Evolutionary conservation across 306 rosid species (phyloP), one percentile per base, ranked within the genome.

Genomic region (Quercus suber): DNA sequence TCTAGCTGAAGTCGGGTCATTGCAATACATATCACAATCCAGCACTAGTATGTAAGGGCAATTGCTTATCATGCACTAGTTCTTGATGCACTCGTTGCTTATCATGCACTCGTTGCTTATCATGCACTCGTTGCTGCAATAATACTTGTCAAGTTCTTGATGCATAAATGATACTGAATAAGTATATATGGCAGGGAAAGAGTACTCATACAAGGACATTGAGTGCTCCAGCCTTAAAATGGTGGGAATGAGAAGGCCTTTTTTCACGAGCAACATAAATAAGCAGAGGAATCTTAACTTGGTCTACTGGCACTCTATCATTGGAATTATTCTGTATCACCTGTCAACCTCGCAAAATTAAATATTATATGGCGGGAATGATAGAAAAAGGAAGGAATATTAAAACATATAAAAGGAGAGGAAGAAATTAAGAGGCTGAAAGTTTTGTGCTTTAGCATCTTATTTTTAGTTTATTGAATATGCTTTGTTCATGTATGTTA

Each of bases 1-100:
- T 23, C 88, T 76, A 2, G 87, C 93, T 33, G 94, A 92, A 68
- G 83, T 84, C 55, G 97, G 90, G 60, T 89, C 94, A 12, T 88
- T 89, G 78, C 92, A 91, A 58, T 79, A 75, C 98, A 91, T 91
- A 88, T 94, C 97, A 76, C 97, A 92, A 37, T 94, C 98, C 9
- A 91, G 73, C 20, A 83, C 86, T 25, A 94, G 82, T 23, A 92
- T 78, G 87, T 83, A 87, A 0, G 96, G 96, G 31, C 90, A 84
- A 70, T 94, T 92, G 72, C 95, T 94, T 52, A 89, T 85, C 81
- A 90, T 84, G 11, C 89, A 81, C 0, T 96, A 94, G 27, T n/a
- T n/a, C n/a, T n/a, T n/a, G n/a, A 90, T 84, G 11, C 89, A 81
- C 0, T 96, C 92, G 27, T 94, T 92, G 72, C 95, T 94, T 52